Evolutionary conservation across 495 filamentous ascomycete species (phyloP).

Genomic region (Poronia punctata): DNA sequence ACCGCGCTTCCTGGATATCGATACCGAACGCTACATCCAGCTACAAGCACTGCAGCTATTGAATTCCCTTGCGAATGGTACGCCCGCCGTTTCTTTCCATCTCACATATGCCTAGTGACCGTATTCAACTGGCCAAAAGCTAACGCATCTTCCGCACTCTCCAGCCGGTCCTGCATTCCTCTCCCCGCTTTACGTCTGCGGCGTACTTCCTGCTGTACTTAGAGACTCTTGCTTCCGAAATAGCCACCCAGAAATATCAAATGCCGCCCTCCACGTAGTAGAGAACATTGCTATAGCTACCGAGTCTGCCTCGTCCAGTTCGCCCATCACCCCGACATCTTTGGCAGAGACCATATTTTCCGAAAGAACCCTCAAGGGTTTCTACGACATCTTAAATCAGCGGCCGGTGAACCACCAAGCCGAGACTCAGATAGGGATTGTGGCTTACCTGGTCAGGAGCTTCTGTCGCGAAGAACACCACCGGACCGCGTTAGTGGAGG

Average conservation of each 20-base stretch:
- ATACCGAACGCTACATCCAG: constrained; percentile 46
- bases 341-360: constrained; percentile 62
- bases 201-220: constrained; percentile 59
- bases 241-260: constrained; percentile 55
- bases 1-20: constrained; percentile 17
- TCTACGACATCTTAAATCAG: constrained; percentile 60
- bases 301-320: constrained; percentile 31
- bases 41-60: constrained; percentile 76
- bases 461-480: constrained; percentile 63
- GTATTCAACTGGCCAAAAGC: constrained; percentile 9
- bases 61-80: constrained; percentile 80
- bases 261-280: constrained; percentile 68
- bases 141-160: constrained; percentile 13
- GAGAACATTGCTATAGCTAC: constrained; percentile 64
- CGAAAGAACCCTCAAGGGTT: constrained; percentile 45
- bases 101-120: too few species aligned
- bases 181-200: constrained; percentile 59
- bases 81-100: constrained; percentile 9
- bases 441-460: constrained; percentile 55
- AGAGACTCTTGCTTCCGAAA: constrained; percentile 57
- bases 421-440: constrained; percentile 63
- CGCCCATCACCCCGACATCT: constrained; percentile 20
- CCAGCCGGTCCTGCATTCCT: constrained; percentile 78
- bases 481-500: constrained; percentile 59
- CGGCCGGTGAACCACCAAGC: constrained; percentile 37